Evolutionary conservation across 352 stramenopile species (phyloP), one percentile per base, ranked within the genome.

Genomic region (Thraustochytrium striatum): DNA sequence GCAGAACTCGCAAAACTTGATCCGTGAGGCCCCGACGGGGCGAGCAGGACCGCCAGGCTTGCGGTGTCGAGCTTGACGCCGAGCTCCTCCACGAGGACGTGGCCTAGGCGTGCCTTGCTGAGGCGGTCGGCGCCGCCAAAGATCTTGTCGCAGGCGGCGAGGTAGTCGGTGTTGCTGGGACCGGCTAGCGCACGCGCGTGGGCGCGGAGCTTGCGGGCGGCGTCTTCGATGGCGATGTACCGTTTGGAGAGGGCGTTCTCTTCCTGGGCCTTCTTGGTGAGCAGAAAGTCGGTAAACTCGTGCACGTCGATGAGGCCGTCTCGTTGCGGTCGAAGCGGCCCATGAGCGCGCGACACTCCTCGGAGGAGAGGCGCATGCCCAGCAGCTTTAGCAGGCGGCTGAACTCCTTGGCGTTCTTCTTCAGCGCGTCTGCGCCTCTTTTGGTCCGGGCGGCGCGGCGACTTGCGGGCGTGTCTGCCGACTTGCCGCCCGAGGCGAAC

Each of bases 1-100:
- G 65, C 65, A 75, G 68, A 75, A 75, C 16, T 75, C 65, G 16
- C 19, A 33, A 25, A 75, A 25, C 19, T 75, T 75, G 25, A 32
- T 38, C n/a, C 65, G 43, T 30, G 65, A 44, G 16, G 65, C 30
- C 25, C 65, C 65, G 8, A 55, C 47, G 65, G 41, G 30, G 35
- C 41, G 7, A 75, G n/a, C 0, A 75, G 65, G 35, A 75, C 33
- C 44, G 50, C 61, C 16, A 38, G 41, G 16, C 58, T 58, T 32
- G 65, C 65, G 19, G 21, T 39, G 52, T 61, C 52, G 19, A 75
- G 50, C 32, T 41, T n/a, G 32, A 75, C 30, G 21, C 52, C 52
- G 35, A 75, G 35, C 30, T 75, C 65, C 30, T 61, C 52, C 19
- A 5, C 5, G 0, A 75, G 28, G 21, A 75, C 21, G 28, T 75